Evolutionary conservation across 108 stramenopile genomes (phyloP), one percentile per base, ranked within the genome.

Genomic region (Stephanodiscus triporus): DNA sequence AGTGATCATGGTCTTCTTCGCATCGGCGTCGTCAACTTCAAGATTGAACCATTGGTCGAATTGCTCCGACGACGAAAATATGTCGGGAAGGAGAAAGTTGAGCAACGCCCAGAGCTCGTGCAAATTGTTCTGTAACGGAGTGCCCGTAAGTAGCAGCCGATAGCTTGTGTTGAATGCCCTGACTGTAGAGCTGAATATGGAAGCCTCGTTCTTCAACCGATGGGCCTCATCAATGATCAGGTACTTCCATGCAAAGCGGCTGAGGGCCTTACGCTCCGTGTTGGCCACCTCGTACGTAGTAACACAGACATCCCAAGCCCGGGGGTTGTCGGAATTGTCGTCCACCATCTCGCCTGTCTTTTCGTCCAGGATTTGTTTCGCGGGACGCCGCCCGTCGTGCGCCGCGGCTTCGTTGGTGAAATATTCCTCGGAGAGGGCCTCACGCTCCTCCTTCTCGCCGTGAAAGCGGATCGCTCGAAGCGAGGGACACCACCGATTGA

Each of bases 221-320:
- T 98, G 99, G 8, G 97, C 98, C 69, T 99, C 98, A 71, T 99
- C 99, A 59, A 99, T 98, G 70, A 99, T 85, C 29, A 99, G 76
- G 70, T 97, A 97, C 37, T 89, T 88, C 98, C 98, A 99, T 2
- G 95, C 88, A 70, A 99, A 92, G 61, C 88, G 86, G 57, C 78
- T 81, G n/a, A 98, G 75, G 24, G 81, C 65, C 40, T 86, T 85
- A 26, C 84, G 82, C 63, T 98, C 99, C 17, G 87, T 77, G 71
- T 97, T 97, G 60, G 91, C 90, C 19, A 97, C 77, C 87, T 99
- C 99, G 75, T 99, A 99, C 17, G 98, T 98, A 14, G 99, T 99
- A 32, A 99, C 89, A 45, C 94, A 85, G 8, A 97, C 95, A 74
- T 99, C 95, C 93, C 97, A 99, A 45, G 78, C 61, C 16, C 92